phyloP scores from a whole-genome alignment of 2,329 filamentous ascomycete species.

The Sclerotinia nivalis region DNA sequence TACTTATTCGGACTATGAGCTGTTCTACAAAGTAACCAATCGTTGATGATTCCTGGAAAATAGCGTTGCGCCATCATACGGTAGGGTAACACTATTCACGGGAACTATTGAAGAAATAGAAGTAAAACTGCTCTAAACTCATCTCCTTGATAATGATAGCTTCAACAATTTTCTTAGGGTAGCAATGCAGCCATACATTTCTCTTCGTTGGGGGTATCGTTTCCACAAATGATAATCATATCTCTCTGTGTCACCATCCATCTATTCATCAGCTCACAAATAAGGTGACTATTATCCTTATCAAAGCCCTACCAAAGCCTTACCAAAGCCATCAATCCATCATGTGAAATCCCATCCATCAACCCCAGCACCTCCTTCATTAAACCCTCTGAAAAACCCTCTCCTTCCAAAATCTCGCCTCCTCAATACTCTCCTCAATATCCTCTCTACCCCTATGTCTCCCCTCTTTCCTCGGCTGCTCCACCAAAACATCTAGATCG shows the following conservation, averaged over 20 bases:
- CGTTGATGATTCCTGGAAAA: neutral
- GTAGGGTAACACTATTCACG: neutral
- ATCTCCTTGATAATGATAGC: no score
- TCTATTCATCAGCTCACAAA: neutral
- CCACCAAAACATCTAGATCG: slow-evolving; percentile 56
- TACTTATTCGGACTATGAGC: no score
- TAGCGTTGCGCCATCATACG: neutral
- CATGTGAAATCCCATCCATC: neutral
- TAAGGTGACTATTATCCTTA: neutral
- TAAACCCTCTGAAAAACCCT: slow-evolving; percentile 56
- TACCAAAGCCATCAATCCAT: neutral
- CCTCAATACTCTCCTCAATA: slow-evolving; percentile 91
- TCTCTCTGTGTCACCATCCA: neutral
- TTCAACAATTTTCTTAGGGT: neutral
- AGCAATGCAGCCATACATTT: neutral
- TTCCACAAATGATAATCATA: neutral
- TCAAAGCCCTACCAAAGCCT: neutral
- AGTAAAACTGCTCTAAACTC: neutral
- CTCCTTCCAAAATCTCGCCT: slow-evolving; percentile 80
- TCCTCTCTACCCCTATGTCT: slow-evolving; percentile 84
- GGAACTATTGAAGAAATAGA: neutral
- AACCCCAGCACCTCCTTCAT: neutral
- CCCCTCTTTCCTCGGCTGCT: slow-evolving; percentile 70
- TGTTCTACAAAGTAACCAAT: no score
- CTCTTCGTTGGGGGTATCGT: neutral